Evolutionary conservation across 2,329 filamentous ascomycete genomes (phyloP), one percentile per base, ranked within the genome.

Genomic region (Alternaria tenuissima): DNA sequence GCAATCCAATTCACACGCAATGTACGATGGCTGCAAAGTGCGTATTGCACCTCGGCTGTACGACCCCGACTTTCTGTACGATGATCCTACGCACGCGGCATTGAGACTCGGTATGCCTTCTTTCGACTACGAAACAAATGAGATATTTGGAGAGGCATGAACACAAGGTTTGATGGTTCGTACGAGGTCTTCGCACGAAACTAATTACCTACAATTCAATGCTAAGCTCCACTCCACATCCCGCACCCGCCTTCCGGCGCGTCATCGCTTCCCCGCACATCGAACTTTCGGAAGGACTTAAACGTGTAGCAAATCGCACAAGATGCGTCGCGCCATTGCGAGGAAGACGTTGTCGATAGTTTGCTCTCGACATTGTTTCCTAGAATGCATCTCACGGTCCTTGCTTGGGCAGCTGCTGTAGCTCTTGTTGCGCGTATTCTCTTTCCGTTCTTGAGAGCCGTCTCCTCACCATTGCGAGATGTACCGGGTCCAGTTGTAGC

Each of bases 401-500:
- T 61, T 34, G 34, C 22, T 20, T 46, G 38, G 26, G 53, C 61
- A 47, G 57, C 43, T 28, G 44, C 28, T 16, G 49, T 55, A 20
- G 44, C 58, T 9, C 16, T 61, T 14, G 32, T 57, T 30, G 57
- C 61, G 24, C 58, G 53, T 18, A n/a, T 60, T 24, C 20, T 64
- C 20, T 56, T 58, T 18, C 53, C 48, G 8, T 41, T 65, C 38
- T 7, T 64, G 18, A 54, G 42, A 32, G 42, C 30, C 2, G 36
- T 51, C 12, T 55, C 60, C 18, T 62, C 60, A 2, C 62, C 66
- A 5, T 39, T 65, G 3, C 55, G 59, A 34, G 48, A 36, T 8
- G 38, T 68, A 24, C 57, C 62, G 1, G 64, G 66, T 3, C 64
- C 64, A 22, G 47, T 57, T 22, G 18, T 42, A 34, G 62, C 66